phyloP scores from a whole-genome alignment of 2,329 filamentous ascomycete genomes.

The Fusarium chlamydosporum region DNA sequence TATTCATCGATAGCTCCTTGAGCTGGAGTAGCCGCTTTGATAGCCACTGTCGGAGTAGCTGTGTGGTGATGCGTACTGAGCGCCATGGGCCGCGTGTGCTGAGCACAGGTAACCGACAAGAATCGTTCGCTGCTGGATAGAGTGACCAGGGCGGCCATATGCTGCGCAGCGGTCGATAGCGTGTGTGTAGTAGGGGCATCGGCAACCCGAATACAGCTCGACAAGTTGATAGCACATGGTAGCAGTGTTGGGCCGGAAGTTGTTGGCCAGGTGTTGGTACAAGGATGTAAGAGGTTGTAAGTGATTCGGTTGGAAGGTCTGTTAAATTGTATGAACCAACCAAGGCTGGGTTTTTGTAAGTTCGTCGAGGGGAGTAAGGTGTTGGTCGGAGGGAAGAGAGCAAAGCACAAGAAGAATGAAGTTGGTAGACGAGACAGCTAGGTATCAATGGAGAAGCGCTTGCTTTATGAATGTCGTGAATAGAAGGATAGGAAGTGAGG shows the following conservation, averaged over 20 bases:
- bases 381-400: conserved; percentile 13
- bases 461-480: conserved; percentile 38
- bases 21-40: conserved; percentile 63
- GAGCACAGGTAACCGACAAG: conserved; percentile 85
- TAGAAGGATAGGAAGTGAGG: conserved; percentile 43
- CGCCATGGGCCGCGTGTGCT: conserved; percentile 53
- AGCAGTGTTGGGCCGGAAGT: conserved; percentile 37
- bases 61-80: conserved; percentile 58
- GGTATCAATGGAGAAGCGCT: conserved; percentile 23
- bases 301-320: conserved; percentile 11
- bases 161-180: conserved; percentile 84
- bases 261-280: conserved; percentile 37
- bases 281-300: conserved; percentile 22
- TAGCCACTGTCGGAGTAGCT: conserved; percentile 70
- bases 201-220: conserved; percentile 88
- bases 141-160: conserved; percentile 81
- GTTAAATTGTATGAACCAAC: conserved; percentile 15
- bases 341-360: conserved; percentile 14
- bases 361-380: conserved; percentile 13
- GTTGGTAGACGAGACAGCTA: conserved; percentile 15
- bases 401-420: conserved; percentile 29
- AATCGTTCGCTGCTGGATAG: conserved; percentile 80
- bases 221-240: conserved; percentile 90
- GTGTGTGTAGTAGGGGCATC: conserved; percentile 90
- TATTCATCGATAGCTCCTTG: conserved; percentile 66